A percentile compares a stretch with the other conserved stretches of the same genome.
Evolutionary conservation across 441 rosid species (phyloP).

Genomic region (Manihot esculenta): DNA sequence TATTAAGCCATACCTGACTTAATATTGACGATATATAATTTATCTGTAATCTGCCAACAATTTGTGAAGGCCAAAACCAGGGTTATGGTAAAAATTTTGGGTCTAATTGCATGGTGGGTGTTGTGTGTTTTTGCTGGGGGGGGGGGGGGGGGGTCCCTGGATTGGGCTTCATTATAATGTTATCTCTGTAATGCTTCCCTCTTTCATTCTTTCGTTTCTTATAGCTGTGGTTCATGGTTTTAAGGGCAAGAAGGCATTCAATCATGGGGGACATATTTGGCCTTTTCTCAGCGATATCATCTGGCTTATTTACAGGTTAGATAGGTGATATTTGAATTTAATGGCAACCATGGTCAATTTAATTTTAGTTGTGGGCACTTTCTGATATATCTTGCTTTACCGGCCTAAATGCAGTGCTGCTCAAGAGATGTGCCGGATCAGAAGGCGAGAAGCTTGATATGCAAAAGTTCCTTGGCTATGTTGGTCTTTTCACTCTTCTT

Average conservation of each 20-base stretch:
- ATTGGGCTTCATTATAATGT: too few species aligned
- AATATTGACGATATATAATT: too few species aligned
- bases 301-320: slow-evolving; percentile 57
- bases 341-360: not conserved
- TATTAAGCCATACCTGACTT: not conserved
- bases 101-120: too few species aligned
- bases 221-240: slow-evolving; percentile 2
- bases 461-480: slow-evolving; percentile 55
- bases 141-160: too few species aligned
- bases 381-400: slow-evolving; percentile 7
- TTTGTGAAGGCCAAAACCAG: too few species aligned
- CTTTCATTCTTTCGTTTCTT: not conserved
- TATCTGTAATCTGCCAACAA: too few species aligned
- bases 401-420: slow-evolving; percentile 44
- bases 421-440: slow-evolving; percentile 55
- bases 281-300: slow-evolving; percentile 54
- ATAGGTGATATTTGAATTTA: slow-evolving; percentile 4
- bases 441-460: slow-evolving; percentile 52
- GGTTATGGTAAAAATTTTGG: too few species aligned
- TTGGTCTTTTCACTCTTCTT: slow-evolving; percentile 55
- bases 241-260: slow-evolving; percentile 44
- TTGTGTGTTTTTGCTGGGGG: too few species aligned
- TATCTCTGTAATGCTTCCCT: too few species aligned
- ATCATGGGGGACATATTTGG: slow-evolving; percentile 53
- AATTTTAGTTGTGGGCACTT: not conserved